Conservation (phyloP, 2,329 filamentous ascomycete genomes). For the Endoconidiophora polonica region DNA sequence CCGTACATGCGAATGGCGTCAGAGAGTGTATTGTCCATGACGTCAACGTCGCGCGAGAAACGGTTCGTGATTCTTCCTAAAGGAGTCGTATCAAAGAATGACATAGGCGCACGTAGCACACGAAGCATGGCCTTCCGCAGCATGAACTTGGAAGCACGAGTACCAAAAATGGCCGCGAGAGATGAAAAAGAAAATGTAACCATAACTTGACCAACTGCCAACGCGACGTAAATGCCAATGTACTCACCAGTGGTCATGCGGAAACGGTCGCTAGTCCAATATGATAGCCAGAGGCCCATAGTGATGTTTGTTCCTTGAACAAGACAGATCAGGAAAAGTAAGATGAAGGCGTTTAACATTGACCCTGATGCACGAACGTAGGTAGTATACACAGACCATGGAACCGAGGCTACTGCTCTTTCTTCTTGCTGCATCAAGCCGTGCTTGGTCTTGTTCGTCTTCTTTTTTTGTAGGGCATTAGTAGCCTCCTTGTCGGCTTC, state of each 20-base stretch:
- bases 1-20: slow-evolving; percentile 90
- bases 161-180: slow-evolving; percentile 60
- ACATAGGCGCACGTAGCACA: slow-evolving; percentile 59
- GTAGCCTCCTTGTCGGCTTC: slow-evolving; percentile 25
- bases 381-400: slow-evolving; percentile 61
- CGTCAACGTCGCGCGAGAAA: slow-evolving; percentile 87
- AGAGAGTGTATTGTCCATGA: slow-evolving; percentile 85
- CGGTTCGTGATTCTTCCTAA: slow-evolving; percentile 90
- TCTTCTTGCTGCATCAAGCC: slow-evolving; percentile 59
- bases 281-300: slow-evolving; percentile 84
- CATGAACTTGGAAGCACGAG: slow-evolving; percentile 66
- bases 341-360: slow-evolving; percentile 48
- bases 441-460: slow-evolving; percentile 41
- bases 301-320: slow-evolving; percentile 73
- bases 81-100: slow-evolving; percentile 94
- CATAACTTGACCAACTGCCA: slow-evolving; percentile 54
- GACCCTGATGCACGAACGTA: slow-evolving; percentile 64
- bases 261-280: slow-evolving; percentile 75
- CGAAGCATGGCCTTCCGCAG: slow-evolving; percentile 63
- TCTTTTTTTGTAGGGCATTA: slow-evolving; percentile 23
- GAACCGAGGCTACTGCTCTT: slow-evolving; percentile 56
- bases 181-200: slow-evolving; percentile 72
- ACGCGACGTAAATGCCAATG: slow-evolving; percentile 52
- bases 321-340: slow-evolving; percentile 46
- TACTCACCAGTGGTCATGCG: slow-evolving; percentile 50